A percentile compares a stretch with the other conserved stretches of the same genome.
phyloP scores from a whole-genome alignment of 164 flowering plant species.

The Stephania cephalantha region DNA sequence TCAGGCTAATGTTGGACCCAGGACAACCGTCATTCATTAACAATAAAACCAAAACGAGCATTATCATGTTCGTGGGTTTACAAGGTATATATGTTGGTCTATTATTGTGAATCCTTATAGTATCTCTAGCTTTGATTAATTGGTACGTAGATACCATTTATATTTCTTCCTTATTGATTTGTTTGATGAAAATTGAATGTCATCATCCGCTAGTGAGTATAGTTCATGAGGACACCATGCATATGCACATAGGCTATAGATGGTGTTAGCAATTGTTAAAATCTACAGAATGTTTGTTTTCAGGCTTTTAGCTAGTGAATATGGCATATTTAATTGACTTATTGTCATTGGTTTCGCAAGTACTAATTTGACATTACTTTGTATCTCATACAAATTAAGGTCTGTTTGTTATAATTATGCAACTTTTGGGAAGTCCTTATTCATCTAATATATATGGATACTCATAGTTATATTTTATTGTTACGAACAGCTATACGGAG shows the following conservation, averaged over 20 bases:
- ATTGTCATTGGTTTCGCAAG: not conserved
- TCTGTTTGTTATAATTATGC: no score
- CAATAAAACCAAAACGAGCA: slow-evolving; percentile 69
- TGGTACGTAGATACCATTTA: no score
- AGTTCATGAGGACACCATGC: no score
- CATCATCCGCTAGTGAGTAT: no score
- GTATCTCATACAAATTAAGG: no score
- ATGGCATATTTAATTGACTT: not conserved
- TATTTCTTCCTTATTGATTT: not conserved
- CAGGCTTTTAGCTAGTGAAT: no score
- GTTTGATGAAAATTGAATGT: no score
- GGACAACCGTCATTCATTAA: slow-evolving; percentile 76
- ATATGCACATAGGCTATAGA: no score
- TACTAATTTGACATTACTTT: no score
- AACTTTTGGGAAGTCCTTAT: no score
- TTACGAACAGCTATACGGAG: slow-evolving; percentile 54
- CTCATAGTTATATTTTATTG: not conserved
- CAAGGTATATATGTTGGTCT: slow-evolving; percentile 48
- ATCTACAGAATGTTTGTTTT: no score
- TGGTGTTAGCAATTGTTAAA: no score
- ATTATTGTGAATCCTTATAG: not conserved
- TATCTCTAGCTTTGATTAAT: not conserved
- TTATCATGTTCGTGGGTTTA: slow-evolving; percentile 85
- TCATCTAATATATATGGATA: not conserved
- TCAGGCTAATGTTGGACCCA: slow-evolving; percentile 81